Evolutionary conservation across 208 protist species (phyloP).

Genomic region (Leishmania tropica): DNA sequence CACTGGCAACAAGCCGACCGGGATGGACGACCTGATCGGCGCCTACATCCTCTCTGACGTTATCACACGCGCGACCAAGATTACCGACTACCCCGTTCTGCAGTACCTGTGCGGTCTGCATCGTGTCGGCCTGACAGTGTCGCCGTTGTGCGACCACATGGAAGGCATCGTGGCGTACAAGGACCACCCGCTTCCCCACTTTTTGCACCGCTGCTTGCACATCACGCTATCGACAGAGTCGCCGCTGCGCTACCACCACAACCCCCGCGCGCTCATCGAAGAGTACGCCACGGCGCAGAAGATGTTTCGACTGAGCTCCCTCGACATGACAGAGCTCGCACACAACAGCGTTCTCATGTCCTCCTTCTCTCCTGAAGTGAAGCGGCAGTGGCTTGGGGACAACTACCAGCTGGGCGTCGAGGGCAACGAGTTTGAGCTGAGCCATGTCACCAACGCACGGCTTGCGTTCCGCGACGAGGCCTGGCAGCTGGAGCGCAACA

Average conservation of each 20-base stretch:
- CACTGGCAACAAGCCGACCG: slow-evolving; percentile 87
- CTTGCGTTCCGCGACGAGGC: slow-evolving; percentile 87
- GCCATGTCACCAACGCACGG: slow-evolving; percentile 84
- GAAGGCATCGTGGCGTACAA: slow-evolving; percentile 94
- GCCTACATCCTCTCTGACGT: slow-evolving; percentile 94
- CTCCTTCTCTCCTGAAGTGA: slow-evolving; percentile 72
- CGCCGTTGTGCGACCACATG: slow-evolving; percentile 97
- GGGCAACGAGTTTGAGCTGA: slow-evolving; percentile 79
- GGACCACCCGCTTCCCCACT: slow-evolving; percentile 94
- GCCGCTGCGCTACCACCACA: slow-evolving; percentile 93
- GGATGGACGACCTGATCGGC: slow-evolving; percentile 91
- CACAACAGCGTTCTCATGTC: slow-evolving; percentile 89
- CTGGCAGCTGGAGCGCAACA: slow-evolving; percentile 79
- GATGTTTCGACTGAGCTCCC: slow-evolving; percentile 79
- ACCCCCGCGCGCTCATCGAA: slow-evolving; percentile 68
- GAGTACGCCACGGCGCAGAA: slow-evolving; percentile 93
- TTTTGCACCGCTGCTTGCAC: slow-evolving; percentile 95
- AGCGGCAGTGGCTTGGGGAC: slow-evolving; percentile 84
- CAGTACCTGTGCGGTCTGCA: slow-evolving; percentile 98
- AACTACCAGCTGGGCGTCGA: slow-evolving; percentile 59
- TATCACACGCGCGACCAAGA: slow-evolving; percentile 96
- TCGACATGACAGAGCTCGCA: slow-evolving; percentile 91
- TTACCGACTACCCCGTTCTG: slow-evolving; percentile 94
- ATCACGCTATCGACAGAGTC: slow-evolving; percentile 98
- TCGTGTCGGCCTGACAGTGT: slow-evolving; percentile 96